Evolutionary conservation across 768 basidiomycete genomes (phyloP).

Genomic region (Chalciporus piperatus): DNA sequence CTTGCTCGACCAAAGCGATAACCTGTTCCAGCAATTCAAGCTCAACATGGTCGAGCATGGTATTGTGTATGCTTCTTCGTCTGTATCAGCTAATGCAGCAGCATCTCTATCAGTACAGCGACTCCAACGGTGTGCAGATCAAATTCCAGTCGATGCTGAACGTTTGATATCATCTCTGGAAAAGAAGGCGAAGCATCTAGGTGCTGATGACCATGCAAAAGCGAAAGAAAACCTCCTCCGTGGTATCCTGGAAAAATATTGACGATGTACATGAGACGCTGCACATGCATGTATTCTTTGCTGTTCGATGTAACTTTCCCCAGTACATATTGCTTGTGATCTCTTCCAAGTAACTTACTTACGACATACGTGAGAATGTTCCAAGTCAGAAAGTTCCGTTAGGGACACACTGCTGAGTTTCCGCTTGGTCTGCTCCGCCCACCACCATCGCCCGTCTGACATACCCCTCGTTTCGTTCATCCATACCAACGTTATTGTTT

Average conservation of each 20-base stretch:
- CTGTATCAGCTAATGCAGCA: conserved; percentile 8
- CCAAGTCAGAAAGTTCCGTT: conserved; percentile 1
- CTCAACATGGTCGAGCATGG: conserved; percentile 44
- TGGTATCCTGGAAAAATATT: conserved; percentile 34
- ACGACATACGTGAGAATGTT: conserved; percentile 23
- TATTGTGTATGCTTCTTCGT: conserved; percentile 26
- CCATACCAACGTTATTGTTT: not conserved
- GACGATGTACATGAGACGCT: not conserved
- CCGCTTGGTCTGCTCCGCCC: conserved; percentile 7
- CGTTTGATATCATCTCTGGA: conserved; percentile 50
- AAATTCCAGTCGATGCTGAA: conserved; percentile 51
- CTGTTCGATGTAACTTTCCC: not conserved
- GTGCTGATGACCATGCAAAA: conserved; percentile 31
- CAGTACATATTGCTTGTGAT: not conserved
- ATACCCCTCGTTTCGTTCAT: conserved; percentile 5
- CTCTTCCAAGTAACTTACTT: not conserved
- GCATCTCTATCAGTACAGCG: conserved; percentile 41
- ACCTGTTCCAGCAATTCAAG: conserved; percentile 51
- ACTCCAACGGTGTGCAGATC: conserved; percentile 40
- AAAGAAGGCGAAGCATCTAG: conserved; percentile 45
- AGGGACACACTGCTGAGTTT: conserved; percentile 1
- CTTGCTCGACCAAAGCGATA: conserved; percentile 46
- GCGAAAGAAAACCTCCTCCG: conserved; percentile 35
- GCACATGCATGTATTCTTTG: too few species aligned
- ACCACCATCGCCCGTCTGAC: conserved; percentile 2